Evolutionary conservation across 129 eudicot species (phyloP).

Genomic region (Centrapalus pauciflorus): DNA sequence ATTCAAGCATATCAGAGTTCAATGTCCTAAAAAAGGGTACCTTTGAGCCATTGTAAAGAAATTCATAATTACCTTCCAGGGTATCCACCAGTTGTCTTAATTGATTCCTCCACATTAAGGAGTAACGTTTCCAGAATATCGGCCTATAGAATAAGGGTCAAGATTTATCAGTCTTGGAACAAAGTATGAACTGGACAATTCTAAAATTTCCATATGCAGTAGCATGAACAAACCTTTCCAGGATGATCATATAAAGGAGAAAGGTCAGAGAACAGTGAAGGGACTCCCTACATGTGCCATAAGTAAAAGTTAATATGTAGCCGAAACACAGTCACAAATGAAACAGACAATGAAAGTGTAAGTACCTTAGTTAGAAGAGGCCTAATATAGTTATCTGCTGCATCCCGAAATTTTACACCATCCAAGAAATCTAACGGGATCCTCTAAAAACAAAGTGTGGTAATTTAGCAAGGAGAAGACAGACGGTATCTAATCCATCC

Average conservation of each 20-base stretch:
- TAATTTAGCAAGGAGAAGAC: neutral
- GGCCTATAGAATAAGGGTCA: slow-evolving; percentile 44
- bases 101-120: slow-evolving; percentile 62
- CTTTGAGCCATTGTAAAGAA: too few species aligned
- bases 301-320: slow-evolving; percentile 3
- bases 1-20: too few species aligned
- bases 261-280: slow-evolving; percentile 89
- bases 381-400: slow-evolving; percentile 68
- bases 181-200: neutral
- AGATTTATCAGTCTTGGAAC: neutral
- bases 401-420: slow-evolving; percentile 60
- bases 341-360: neutral
- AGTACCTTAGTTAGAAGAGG: slow-evolving; percentile 83
- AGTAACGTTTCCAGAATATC: slow-evolving; percentile 61
- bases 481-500: too few species aligned
- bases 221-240: slow-evolving; percentile 67
- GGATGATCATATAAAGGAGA: slow-evolving; percentile 87
- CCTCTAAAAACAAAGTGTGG: slow-evolving; percentile 43
- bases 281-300: slow-evolving; percentile 64
- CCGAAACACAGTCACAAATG: neutral
- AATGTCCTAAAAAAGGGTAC: too few species aligned
- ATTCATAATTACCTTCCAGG: slow-evolving; percentile 63
- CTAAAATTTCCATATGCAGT: neutral
- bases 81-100: slow-evolving; percentile 63
- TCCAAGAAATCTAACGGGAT: slow-evolving; percentile 87